phyloP scores from a whole-genome alignment of 345 rosid species.

The Brassica incana region DNA sequence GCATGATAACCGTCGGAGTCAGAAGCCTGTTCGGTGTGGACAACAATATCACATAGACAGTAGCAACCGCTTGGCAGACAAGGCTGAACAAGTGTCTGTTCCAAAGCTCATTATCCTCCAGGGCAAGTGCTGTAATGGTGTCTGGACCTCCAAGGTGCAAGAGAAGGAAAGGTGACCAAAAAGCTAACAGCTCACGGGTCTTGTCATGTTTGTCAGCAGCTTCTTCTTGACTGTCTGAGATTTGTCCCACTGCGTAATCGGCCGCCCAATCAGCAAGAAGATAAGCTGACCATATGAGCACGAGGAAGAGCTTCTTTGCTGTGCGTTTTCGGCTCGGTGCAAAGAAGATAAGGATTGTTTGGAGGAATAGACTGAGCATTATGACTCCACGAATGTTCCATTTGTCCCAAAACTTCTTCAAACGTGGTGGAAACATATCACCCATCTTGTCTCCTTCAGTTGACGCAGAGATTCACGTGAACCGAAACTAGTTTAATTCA shows the following conservation, averaged over 20 bases:
- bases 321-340: conserved; percentile 57
- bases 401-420: conserved; percentile 47
- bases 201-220: neutral
- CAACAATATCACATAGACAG: conserved; percentile 39
- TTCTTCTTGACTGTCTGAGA: conserved; percentile 37
- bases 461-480: conserved; percentile 1
- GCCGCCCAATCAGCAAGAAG: conserved; percentile 45
- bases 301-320: conserved; percentile 35
- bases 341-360: conserved; percentile 49
- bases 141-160: conserved; percentile 51
- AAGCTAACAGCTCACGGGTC: conserved; percentile 25
- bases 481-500: neutral
- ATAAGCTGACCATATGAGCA: conserved; percentile 44
- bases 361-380: conserved; percentile 60
- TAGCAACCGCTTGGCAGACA: conserved; percentile 32
- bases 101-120: conserved; percentile 47
- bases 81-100: conserved; percentile 40
- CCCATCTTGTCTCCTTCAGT: conserved; percentile 29
- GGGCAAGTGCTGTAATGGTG: conserved; percentile 42
- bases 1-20: conserved; percentile 28
- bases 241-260: conserved; percentile 40
- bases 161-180: conserved; percentile 45
- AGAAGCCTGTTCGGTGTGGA: conserved; percentile 34
- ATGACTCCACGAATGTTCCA: conserved; percentile 65
- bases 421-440: conserved; percentile 23